These are phyloP conservation scores for Aspergillus sp. DNA, from an alignment of 2,329 filamentous ascomycete genomes.

Conservation along the genomic window DNA sequence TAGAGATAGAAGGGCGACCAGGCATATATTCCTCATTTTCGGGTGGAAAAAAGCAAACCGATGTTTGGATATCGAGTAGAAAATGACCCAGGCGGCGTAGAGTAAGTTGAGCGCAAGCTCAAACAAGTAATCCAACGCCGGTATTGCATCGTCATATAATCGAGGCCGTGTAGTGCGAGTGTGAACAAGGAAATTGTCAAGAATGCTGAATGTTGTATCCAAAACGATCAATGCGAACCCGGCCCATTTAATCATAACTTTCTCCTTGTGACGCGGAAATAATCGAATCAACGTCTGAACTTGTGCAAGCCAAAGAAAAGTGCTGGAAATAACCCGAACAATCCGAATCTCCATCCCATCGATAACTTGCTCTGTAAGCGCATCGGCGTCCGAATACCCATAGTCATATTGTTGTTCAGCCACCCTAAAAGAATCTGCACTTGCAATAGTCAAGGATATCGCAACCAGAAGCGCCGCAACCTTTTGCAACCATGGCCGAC, in stretches of 20 bases:
- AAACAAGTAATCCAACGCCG: constrained; percentile 86
- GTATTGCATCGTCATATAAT: constrained; percentile 82
- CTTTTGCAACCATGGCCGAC: constrained; percentile 88
- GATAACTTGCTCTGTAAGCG: constrained; percentile 73
- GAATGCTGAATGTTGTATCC: constrained; percentile 82
- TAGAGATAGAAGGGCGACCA: constrained; percentile 74
- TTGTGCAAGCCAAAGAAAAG: constrained; percentile 95
- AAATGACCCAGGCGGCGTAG: constrained; percentile 90
- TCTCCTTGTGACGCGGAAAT: constrained; percentile 94
- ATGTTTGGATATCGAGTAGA: constrained; percentile 88
- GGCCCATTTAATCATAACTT: constrained; percentile 98
- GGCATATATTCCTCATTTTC: constrained; percentile 81
- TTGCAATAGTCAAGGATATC: constrained; percentile 88
- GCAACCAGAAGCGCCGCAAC: constrained; percentile 60
- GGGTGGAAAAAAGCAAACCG: constrained; percentile 86
- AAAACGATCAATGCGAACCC: constrained; percentile 89
- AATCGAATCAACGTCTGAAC: constrained; percentile 93
- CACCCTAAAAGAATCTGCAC: constrained; percentile 81
- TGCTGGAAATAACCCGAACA: constrained; percentile 88
- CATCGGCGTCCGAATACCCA: constrained; percentile 74
- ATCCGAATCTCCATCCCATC: constrained; percentile 81
- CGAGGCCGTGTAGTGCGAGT: constrained; percentile 52
- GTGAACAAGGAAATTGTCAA: constrained; percentile 75
- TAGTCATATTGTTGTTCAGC: constrained; percentile 74
- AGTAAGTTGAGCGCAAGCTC: constrained; percentile 79